These are phyloP conservation scores for Trichoderma sp. DNA, from an alignment of 2,329 filamentous ascomycete species.

Conservation along the genomic window DNA sequence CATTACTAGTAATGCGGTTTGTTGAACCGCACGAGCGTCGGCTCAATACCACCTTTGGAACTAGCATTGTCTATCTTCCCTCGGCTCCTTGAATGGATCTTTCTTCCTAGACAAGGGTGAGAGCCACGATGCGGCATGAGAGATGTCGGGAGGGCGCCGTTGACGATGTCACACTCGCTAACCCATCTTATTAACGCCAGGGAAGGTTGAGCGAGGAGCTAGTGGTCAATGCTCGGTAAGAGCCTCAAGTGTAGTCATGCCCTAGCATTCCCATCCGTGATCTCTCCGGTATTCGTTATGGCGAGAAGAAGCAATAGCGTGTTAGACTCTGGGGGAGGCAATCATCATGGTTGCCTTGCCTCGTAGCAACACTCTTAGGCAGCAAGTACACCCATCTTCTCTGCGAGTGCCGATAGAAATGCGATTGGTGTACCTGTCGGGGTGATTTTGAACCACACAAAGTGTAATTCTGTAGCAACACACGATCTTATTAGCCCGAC, in stretches of 20 bases:
- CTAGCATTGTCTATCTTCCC: background rate
- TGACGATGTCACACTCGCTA: background rate
- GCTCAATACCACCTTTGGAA: background rate
- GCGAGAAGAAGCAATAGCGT: background rate
- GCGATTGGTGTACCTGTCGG: background rate
- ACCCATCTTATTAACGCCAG: background rate
- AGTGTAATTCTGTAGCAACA: background rate
- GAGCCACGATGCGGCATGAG: background rate
- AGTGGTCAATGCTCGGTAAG: background rate
- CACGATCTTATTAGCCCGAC: background rate
- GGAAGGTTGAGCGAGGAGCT: background rate
- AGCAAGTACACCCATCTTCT: background rate
- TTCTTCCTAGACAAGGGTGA: background rate
- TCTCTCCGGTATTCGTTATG: background rate
- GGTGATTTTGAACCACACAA: no score
- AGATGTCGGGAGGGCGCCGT: background rate
- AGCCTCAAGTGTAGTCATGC: background rate
- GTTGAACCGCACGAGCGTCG: background rate
- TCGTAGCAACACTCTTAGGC: background rate
- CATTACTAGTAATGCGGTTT: background rate
- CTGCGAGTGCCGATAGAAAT: background rate
- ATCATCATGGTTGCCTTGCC: background rate
- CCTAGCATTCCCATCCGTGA: background rate
- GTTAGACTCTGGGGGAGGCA: background rate
- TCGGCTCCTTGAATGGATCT: background rate